A percentile compares a stretch with the other conserved stretches of the same genome.
Evolutionary conservation across 352 stramenopile genomes (phyloP).

Genomic region (Phytopythium delawarense): DNA sequence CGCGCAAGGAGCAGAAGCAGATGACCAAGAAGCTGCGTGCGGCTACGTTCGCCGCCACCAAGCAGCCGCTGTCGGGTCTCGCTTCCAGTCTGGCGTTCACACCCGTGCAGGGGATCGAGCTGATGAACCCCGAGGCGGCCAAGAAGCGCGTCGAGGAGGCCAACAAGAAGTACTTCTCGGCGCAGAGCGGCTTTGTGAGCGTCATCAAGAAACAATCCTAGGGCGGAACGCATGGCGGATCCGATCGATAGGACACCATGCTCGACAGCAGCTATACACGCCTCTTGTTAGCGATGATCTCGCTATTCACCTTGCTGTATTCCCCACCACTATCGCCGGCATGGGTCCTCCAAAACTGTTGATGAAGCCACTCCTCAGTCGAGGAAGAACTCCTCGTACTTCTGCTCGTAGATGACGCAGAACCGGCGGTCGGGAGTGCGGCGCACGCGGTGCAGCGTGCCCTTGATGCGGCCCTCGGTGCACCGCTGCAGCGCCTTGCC

Average conservation of each 20-base stretch:
- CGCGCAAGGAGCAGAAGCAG: conserved; percentile 89
- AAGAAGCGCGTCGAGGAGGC: conserved; percentile 89
- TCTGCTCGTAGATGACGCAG: conserved; percentile 67
- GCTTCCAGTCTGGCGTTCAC: conserved; percentile 97
- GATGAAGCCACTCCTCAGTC: not conserved
- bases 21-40: conserved; percentile 92
- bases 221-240: not conserved
- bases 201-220: conserved; percentile 74
- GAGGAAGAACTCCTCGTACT: conserved; percentile 54
- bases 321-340: not conserved
- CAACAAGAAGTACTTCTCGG: conserved; percentile 98
- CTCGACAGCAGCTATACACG: not conserved
- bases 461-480: conserved; percentile 42
- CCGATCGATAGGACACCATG: not conserved
- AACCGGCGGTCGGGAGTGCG: conserved; percentile 34
- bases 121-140: conserved; percentile 96
- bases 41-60: conserved; percentile 74
- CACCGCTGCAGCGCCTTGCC: conserved; percentile 42
- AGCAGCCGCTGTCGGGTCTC: conserved; percentile 83
- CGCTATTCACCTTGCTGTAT: not conserved
- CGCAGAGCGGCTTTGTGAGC: conserved; percentile 94
- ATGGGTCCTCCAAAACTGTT: not conserved
- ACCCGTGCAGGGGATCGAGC: conserved; percentile 94
- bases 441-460: conserved; percentile 50
- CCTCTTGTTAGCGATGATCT: not conserved